These are phyloP conservation scores for Marchantia polymorpha DNA, from an alignment of 225 moss, liverwort and hornwort species.

Conservation along the genomic window DNA sequence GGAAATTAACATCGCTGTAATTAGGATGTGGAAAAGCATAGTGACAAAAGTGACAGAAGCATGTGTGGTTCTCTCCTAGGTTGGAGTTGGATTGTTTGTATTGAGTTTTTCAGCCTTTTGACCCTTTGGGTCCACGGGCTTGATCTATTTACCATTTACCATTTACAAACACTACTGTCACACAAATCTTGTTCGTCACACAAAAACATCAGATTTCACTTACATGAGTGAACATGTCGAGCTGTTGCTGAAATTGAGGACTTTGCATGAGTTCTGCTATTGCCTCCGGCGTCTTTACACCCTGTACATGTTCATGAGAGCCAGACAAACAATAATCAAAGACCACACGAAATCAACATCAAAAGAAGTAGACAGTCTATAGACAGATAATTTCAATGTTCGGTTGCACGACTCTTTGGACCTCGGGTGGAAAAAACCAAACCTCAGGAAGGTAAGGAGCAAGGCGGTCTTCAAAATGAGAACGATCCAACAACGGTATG, in stretches of 20 bases:
- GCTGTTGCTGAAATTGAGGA: slow-evolving; percentile 94
- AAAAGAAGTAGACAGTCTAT: not conserved
- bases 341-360: not conserved
- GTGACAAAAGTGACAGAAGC: too few relatives aligned
- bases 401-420: too few relatives aligned
- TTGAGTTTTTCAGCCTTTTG: too few relatives aligned
- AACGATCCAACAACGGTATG: slow-evolving; percentile 65
- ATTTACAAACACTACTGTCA: too few relatives aligned
- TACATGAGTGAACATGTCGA: slow-evolving; percentile 77
- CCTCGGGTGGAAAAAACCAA: not conserved
- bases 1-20: not conserved
- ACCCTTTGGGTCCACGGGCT: too few relatives aligned
- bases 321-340: not conserved
- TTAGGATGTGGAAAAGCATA: not conserved
- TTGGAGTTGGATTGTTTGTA: too few relatives aligned
- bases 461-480: slow-evolving; percentile 70
- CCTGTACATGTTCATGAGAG: slow-evolving; percentile 39
- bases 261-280: slow-evolving; percentile 96
- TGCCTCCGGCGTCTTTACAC: slow-evolving; percentile 79
- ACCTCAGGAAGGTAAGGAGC: slow-evolving; percentile 91
- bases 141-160: too few relatives aligned
- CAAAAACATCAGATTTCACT: not conserved
- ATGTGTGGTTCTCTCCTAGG: too few relatives aligned
- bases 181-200: not conserved
- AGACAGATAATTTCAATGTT: too few relatives aligned